Evolutionary conservation across 805 yeast genomes (phyloP), one percentile per base, ranked within the genome.

Genomic region (Candida pini): DNA sequence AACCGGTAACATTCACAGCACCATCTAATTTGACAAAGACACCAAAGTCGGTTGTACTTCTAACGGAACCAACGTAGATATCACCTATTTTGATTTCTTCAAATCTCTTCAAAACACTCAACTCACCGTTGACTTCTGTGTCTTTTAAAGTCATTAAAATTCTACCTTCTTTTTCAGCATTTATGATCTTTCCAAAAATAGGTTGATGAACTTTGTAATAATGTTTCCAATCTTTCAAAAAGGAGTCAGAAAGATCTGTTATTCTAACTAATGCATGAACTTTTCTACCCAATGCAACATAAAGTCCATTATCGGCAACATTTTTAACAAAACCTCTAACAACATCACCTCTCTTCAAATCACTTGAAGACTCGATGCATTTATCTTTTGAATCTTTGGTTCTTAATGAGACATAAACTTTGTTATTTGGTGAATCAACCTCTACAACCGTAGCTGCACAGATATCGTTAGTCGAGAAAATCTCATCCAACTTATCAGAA

Each of bases 141-240:
- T 80, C 85, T 60, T 85, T 88, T 58, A 90, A 64, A 2, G 96
- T 81, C 66, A 90, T 60, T 45, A 81, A 71, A 28, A 89, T 70
- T 48, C 80, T 73, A 9, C 78, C 75, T 41, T 78, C 81, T 19
- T 68, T 71, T 24, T 72, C 73, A 38, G 82, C 70, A 30, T 75
- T 68, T 8, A 81, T 56, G 32, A 90, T 75, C 54, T 82, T 84
- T 47, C 90, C 96, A 31, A 67, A 52, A 8, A 90, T 87, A 10
- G 72, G 63, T 62, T 89, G 94, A 56, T 82, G 77, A 18, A 76
- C 69, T 43, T 70, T 69, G 70, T 71, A 86, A 43, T 68, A 73
- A 43, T 77, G 78, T 65, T 85, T 85, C 97, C 97, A 90, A 39
- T 90, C 95, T 49, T 81, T 82, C 53, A 87, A 63, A 49, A 64